Evolutionary conservation across 208 protist species (phyloP).

Genomic region (Sergeia podlipaevii): DNA sequence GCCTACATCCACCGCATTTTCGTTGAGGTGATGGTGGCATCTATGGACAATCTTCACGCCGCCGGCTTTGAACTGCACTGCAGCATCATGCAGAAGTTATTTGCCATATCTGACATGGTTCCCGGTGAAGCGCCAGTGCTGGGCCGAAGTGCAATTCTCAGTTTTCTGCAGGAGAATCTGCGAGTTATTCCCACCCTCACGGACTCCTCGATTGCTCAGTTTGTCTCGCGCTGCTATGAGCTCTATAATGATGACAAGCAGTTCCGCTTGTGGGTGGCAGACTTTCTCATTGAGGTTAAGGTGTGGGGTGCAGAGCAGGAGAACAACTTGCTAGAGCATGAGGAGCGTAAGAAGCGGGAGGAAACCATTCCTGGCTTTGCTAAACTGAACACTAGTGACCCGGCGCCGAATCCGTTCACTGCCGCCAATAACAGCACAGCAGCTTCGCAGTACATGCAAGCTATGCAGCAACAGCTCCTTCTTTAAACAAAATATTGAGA

Average conservation of each 20-base stretch:
- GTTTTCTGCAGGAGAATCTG: conserved; percentile 57
- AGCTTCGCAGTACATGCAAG: no score
- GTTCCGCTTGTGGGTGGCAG: conserved; percentile 57
- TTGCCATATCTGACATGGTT: conserved; percentile 58
- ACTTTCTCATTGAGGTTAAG: conserved; percentile 83
- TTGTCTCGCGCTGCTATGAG: conserved; percentile 54
- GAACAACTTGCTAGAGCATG: conserved; percentile 63
- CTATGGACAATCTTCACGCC: conserved; percentile 81
- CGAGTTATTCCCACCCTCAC: conserved; percentile 66
- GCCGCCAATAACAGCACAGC: neutral
- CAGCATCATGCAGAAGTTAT: conserved; percentile 71
- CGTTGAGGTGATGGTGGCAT: conserved; percentile 72
- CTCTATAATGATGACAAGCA: conserved; percentile 22
- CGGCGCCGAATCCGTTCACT: conserved; percentile 1
- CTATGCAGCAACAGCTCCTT: no score
- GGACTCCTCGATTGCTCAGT: conserved; percentile 29
- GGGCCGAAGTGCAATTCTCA: conserved; percentile 43
- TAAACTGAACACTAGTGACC: conserved; percentile 14
- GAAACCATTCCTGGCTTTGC: conserved; percentile 55
- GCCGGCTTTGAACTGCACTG: conserved; percentile 75
- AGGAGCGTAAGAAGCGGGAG: conserved; percentile 47
- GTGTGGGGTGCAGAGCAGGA: conserved; percentile 89
- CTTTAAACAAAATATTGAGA: no score
- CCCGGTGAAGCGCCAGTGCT: conserved; percentile 38
- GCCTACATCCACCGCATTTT: conserved; percentile 80